phyloP scores from a whole-genome alignment of 2,329 filamentous ascomycete species.

The Aspergillus caelatus region DNA sequence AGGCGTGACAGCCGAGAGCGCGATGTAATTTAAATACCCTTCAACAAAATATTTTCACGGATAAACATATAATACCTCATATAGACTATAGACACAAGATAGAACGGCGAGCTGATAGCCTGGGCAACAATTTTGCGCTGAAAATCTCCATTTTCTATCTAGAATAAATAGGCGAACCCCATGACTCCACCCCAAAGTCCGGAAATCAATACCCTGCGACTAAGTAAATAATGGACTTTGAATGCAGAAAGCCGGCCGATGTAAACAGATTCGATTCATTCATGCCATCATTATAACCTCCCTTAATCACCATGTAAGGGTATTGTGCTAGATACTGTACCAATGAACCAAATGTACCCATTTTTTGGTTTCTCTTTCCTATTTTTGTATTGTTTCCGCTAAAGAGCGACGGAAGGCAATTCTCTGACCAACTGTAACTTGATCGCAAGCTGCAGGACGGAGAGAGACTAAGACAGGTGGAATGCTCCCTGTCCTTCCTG shows the following conservation, averaged over 20 bases:
- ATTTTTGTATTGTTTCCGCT: not conserved
- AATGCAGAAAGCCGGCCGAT: conserved; percentile 17
- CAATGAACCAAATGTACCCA: conserved; percentile 8
- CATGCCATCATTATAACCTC: conserved; percentile 20
- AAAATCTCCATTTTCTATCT: conserved; percentile 26
- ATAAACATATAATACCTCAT: not conserved
- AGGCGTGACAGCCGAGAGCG: not conserved
- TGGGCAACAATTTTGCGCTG: not conserved
- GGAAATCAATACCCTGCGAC: conserved; percentile 13
- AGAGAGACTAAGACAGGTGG: conserved; percentile 71
- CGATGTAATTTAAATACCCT: not conserved
- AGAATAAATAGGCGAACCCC: conserved; percentile 13
- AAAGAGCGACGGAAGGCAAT: not conserved
- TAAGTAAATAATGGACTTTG: conserved; percentile 11
- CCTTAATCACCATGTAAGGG: conserved; percentile 11
- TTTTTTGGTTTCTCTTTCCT: conserved; percentile 1
- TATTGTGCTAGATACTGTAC: conserved; percentile 17
- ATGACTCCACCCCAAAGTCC: conserved; percentile 20
- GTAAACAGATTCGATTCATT: conserved; percentile 18
- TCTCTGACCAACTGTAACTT: not conserved
- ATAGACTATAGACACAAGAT: conserved; percentile 4
- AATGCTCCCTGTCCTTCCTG: conserved; percentile 97
- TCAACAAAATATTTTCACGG: not conserved
- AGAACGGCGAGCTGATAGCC: conserved; percentile 1
- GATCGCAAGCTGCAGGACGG: not conserved